Evolutionary conservation across 73 alveolate species (phyloP), one percentile per base, ranked within the genome.

Genomic region (Paramecium caudatum): DNA sequence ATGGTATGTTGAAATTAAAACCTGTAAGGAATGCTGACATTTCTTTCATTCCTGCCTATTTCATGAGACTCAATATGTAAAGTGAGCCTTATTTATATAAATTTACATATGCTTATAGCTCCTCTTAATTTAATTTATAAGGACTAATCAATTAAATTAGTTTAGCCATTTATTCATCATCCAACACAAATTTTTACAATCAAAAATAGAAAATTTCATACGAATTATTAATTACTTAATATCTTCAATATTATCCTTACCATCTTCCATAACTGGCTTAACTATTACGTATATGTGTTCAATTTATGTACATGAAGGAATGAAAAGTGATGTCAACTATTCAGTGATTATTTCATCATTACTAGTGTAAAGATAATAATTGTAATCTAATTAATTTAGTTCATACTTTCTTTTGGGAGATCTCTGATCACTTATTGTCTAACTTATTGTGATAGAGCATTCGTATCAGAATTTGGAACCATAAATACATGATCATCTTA

Each of bases 391-490:
- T 74, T 10, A 5, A 27, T 19, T 15, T 27, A 4, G n/a, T 8
- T 41, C 21, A 74, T 74, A 74, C 88, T 74, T 45, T 74, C 62
- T 74, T 74, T 74, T 19, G 88, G 88, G 3, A 74, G 43, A 74
- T 74, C 88, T 9, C 45, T 37, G 30, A 74, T 74, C n/a, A 74
- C 17, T 74, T 37, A 6, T 10, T 19, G 19, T 74, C 55, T 74
- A 16, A 41, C 12, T 74, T 74, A 74, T 39, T 74, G 12, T 3
- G 88, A 27, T 4, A 74, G 6, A 3, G 43, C 47, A 27, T 63
- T 39, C 21, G 36, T 34, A 41, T 30, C 39, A 17, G 43, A 37
- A 27, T 39, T 39, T 41, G 88, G 88, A n/a, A 37, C 88, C 43
- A 74, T 21, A 74, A 27, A 74, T 2, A 74, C 88, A 27, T 74